Conservation (phyloP, 1,139 yeast species). For the Oligophagozyma castellii region DNA sequence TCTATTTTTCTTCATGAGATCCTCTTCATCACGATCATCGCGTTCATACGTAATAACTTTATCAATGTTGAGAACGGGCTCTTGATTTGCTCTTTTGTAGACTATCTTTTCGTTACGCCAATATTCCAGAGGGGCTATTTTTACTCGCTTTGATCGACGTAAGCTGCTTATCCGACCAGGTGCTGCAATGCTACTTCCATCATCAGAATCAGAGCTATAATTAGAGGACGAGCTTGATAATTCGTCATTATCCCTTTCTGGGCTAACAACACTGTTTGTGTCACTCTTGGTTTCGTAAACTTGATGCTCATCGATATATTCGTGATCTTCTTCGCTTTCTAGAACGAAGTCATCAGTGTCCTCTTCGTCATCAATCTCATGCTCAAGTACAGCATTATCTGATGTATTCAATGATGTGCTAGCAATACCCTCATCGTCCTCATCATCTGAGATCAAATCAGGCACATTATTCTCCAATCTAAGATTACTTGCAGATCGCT, state of each 20-base stretch:
- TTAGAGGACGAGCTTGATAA: conserved; percentile 8
- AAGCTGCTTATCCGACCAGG: conserved; percentile 5
- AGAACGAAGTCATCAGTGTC: conserved; percentile 10
- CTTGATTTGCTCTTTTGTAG: conserved; percentile 38
- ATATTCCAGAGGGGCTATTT: conserved; percentile 62
- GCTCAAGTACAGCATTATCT: conserved; percentile 21
- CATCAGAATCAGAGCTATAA: conserved; percentile 12
- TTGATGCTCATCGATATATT: conserved; percentile 13
- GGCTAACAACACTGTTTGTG: conserved; percentile 4
- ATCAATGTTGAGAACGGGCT: conserved; percentile 45
- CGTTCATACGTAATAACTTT: conserved; percentile 37
- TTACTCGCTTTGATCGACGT: conserved; percentile 48
- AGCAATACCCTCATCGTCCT: conserved; percentile 19
- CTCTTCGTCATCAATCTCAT: conserved; percentile 12
- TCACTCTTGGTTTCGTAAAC: conserved; percentile 4
- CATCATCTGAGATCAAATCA: conserved; percentile 17
- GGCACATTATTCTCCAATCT: conserved; percentile 13
- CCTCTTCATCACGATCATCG: conserved; percentile 23
- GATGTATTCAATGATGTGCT: conserved; percentile 19
- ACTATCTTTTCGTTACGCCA: conserved; percentile 78
- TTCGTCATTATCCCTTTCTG: conserved; percentile 6
- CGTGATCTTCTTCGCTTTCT: conserved; percentile 16
- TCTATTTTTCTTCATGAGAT: conserved; percentile 1
- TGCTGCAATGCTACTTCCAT: conserved; percentile 2
- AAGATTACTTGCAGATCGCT: neutral